These are phyloP conservation scores for Coemansia sp. DNA, from an alignment of 192 early-diverging fungal species.

Conservation along the genomic window DNA sequence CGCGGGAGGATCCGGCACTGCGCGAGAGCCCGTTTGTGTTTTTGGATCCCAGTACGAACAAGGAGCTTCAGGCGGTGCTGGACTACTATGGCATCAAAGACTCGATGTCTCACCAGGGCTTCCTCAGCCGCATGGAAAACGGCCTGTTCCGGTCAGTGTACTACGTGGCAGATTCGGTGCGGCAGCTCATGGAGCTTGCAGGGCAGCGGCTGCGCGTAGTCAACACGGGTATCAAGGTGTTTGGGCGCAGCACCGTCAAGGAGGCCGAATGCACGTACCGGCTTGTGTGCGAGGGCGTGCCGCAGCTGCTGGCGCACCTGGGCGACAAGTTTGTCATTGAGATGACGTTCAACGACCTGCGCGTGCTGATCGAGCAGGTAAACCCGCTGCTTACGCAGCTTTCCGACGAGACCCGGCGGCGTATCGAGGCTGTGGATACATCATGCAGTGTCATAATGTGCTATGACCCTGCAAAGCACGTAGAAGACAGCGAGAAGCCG, in stretches of 20 bases:
- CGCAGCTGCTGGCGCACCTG: conserved; percentile 58
- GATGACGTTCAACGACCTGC: conserved; percentile 50
- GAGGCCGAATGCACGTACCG: conserved; percentile 63
- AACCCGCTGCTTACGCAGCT: conserved; percentile 56
- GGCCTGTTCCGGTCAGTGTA: conserved; percentile 73
- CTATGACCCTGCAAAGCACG: conserved; percentile 45
- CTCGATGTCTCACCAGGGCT: conserved; percentile 75
- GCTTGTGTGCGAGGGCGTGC: conserved; percentile 64
- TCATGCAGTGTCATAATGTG: conserved; percentile 63
- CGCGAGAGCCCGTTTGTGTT: conserved; percentile 90
- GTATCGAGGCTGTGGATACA: conserved; percentile 28
- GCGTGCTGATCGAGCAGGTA: conserved; percentile 51
- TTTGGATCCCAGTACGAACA: conserved; percentile 55
- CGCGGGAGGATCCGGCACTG: conserved; percentile 50
- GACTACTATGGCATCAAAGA: conserved; percentile 74
- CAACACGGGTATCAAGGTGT: conserved; percentile 90
- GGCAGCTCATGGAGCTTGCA: conserved; percentile 65
- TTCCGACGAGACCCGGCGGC: conserved; percentile 44
- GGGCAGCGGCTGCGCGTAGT: conserved; percentile 68
- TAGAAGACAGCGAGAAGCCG: conserved; percentile 28
- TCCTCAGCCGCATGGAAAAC: conserved; percentile 83
- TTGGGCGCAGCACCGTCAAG: conserved; percentile 71
- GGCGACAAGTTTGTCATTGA: conserved; percentile 51
- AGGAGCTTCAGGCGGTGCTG: conserved; percentile 62
- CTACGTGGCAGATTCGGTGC: conserved; percentile 80